Evolutionary conservation across 2,329 filamentous ascomycete genomes (phyloP), one percentile per base, ranked within the genome.

Genomic region (Fusarium compactum): DNA sequence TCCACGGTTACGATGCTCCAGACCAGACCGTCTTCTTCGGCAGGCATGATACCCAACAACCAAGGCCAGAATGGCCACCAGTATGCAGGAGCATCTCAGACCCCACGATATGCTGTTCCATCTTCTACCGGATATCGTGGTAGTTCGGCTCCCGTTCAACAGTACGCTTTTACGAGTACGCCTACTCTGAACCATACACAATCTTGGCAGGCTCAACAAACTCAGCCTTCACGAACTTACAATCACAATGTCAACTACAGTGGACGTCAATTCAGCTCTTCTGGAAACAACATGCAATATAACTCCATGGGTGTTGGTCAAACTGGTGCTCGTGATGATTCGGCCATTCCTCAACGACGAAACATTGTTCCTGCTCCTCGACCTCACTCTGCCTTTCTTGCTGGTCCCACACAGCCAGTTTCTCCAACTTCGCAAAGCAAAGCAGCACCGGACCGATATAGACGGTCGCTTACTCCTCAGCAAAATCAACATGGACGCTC

Each of bases 141-240:
- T 66, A 85, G 82, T 69, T 82, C 85, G 34, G 83, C 84, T 25
- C 88, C 91, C 16, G 88, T 93, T 67, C 91, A 93, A 77, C 91
- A 92, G 11, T 95, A 94, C 80, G 91, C 91, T 44, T 94, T 94
- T 77, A 91, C 89, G 5, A 86, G 85, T 73, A 91, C 91, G n/a
- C 90, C 91, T 25, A 90, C 85, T 69, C 80, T 93, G 72, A 86
- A 87, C 65, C 87, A 85, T 65, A 80, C 80, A 46, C 81, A 83
- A 67, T 82, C 85, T 70, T 86, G 88, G 82, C 84, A 87, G 67
- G 83, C 85, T 53, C 50, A 41, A 44, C 74, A 75, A 43, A 54
- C 62, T n/a, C 71, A 72, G 34, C 32, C 65, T 34, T 55, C 52
- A 9, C 71, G 74, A 48, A 67, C 40, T 34, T 66, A 72, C 32